These are phyloP conservation scores for Hypoxylon fuscum DNA, from an alignment of 495 filamentous ascomycete species.

Conservation along the genomic window DNA sequence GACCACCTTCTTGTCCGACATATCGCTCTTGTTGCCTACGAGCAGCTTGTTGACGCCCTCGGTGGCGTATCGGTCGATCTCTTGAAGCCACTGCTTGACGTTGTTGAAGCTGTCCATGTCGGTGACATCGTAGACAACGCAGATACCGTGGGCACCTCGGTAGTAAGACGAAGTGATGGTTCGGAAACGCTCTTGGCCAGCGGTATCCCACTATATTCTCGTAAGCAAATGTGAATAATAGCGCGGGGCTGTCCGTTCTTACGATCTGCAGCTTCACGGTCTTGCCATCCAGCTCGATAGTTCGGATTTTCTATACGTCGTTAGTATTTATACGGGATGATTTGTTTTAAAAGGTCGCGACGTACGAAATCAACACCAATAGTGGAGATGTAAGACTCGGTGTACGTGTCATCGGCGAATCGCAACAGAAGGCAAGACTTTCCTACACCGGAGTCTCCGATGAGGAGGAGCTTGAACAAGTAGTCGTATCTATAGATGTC, in stretches of 20 bases:
- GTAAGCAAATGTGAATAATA: slow-evolving; percentile 21
- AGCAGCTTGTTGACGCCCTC: slow-evolving; percentile 99
- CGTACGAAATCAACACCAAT: slow-evolving; percentile 99
- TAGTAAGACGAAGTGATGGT: slow-evolving; percentile 99
- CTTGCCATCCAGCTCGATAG: slow-evolving; percentile 98
- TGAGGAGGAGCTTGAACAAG: slow-evolving; percentile 99
- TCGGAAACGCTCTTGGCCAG: slow-evolving; percentile 98
- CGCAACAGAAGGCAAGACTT: slow-evolving; percentile 98
- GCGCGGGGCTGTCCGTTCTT: slow-evolving; percentile 49
- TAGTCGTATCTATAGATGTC: slow-evolving; percentile 89
- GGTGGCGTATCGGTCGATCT: slow-evolving; percentile 98
- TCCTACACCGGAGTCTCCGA: slow-evolving; percentile 99
- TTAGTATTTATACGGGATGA: slow-evolving; percentile 30
- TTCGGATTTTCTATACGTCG: slow-evolving; percentile 90
- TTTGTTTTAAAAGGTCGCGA: slow-evolving; percentile 9
- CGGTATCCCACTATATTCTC: slow-evolving; percentile 88
- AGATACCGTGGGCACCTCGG: slow-evolving; percentile 97
- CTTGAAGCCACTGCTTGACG: slow-evolving; percentile 99
- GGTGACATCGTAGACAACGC: slow-evolving; percentile 99
- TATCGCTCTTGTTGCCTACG: slow-evolving; percentile 99
- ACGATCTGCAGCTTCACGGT: slow-evolving; percentile 99
- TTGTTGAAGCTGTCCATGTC: slow-evolving; percentile 99
- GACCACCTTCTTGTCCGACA: slow-evolving; percentile 99
- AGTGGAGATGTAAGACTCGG: slow-evolving; percentile 99
- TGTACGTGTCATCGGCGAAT: slow-evolving; percentile 99